Evolutionary conservation across 1,284 basidiomycete genomes (phyloP), one percentile per base, ranked within the genome.

Genomic region (Rhodotorula sp.): DNA sequence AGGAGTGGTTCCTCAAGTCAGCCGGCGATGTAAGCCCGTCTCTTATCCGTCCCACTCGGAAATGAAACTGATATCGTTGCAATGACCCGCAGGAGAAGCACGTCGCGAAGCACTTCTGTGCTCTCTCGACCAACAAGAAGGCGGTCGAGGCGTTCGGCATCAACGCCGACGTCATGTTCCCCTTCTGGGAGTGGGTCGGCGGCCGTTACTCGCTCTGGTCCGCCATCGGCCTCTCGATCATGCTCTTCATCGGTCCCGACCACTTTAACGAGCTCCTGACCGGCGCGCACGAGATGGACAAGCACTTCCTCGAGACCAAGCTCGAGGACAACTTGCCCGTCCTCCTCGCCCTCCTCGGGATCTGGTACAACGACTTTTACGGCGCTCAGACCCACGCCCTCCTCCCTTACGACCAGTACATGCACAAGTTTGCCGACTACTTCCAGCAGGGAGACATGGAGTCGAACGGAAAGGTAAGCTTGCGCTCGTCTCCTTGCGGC

Each of bases 361-460:
- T 98, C 80, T 99, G 96, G 96, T 98, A 98, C 87, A 97, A 97
- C 81, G 91, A 98, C 85, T 98, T 98, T 83, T 97, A 94, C 82
- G 92, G 91, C 75, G 86, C 95, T 56, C 93, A 98, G 84, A 97
- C 96, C 2, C 93, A 97, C 79, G 93, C 91, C 12, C 87, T 99
- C 61, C 86, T 99, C 48, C 95, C 96, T 15, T 99, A 99, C 81
- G 97, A 99, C 83, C 96, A 99, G 83, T 99, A 99, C 84, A 85
- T 99, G 78, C 92, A 97, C 87, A 97, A 97, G 83, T 99, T 99
- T 80, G 96, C 96, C 68, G 96, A 98, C 84, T 99, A 99, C 86
- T 99, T 99, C 91, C 96, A 99, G 83, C 96, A 99, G 83, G 95
- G 95, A 60, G 96, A 99, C 83, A 99, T 99, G 96, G 96, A 99